A percentile compares a stretch with the other conserved stretches of the same genome.
These are phyloP conservation scores for Xylaria intraflava DNA, from an alignment of 495 filamentous ascomycete genomes.

Conservation along the genomic window DNA sequence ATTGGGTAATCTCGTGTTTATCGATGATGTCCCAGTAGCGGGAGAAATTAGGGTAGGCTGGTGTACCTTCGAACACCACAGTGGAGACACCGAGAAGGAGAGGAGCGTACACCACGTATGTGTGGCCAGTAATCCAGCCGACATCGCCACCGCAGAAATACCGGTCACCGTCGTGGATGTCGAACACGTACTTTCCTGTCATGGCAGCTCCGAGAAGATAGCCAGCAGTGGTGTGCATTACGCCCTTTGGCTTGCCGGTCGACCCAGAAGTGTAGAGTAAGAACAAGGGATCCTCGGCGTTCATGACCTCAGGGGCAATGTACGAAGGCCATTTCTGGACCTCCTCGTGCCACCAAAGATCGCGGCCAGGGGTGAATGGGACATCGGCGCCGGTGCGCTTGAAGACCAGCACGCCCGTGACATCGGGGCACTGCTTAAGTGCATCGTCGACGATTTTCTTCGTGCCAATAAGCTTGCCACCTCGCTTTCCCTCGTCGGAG, in stretches of 20 bases:
- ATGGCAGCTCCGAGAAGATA: constrained; percentile 88
- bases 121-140: constrained; percentile 99
- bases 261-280: constrained; percentile 96
- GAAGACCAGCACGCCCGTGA: constrained; percentile 78
- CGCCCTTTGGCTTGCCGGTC: constrained; percentile 97
- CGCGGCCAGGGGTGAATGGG: constrained; percentile 80
- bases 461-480: constrained; percentile 94
- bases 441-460: constrained; percentile 99
- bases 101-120: constrained; percentile 96
- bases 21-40: constrained; percentile 98
- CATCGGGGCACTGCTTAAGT: constrained; percentile 92
- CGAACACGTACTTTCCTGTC: constrained; percentile 98
- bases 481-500: constrained; percentile 93
- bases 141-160: constrained; percentile 99
- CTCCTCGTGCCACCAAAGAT: constrained; percentile 98
- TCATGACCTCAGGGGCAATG: constrained; percentile 78
- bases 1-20: constrained; percentile 91
- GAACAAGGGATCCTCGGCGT: constrained; percentile 93
- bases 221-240: constrained; percentile 95
- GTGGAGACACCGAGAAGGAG: constrained; percentile 87
- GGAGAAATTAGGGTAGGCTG: constrained; percentile 95
- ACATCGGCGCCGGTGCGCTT: constrained; percentile 94
- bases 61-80: constrained; percentile 98
- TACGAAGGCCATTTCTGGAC: constrained; percentile 90
- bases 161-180: constrained; percentile 86